Evolutionary conservation across 371 early-diverging fungal genomes (phyloP).

Genomic region (Circinella umbellata): DNA sequence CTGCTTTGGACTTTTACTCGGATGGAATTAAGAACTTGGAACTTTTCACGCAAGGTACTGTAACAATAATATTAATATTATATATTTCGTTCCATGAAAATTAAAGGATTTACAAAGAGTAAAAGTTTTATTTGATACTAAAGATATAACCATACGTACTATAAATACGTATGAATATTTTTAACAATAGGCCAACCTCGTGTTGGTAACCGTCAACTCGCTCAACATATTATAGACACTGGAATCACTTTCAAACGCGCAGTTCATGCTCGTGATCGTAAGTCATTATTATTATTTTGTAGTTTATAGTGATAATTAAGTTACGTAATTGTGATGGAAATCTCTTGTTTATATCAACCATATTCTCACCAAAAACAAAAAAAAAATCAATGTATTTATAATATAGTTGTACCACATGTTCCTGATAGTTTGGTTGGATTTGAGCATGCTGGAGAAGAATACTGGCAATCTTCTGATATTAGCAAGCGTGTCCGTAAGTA

Average conservation of each 20-base stretch:
- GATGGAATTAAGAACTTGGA: slow-evolving; percentile 5
- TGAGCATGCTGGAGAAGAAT: slow-evolving; percentile 28
- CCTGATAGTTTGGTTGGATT: slow-evolving; percentile 19
- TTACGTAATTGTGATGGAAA: neutral
- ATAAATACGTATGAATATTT: neutral
- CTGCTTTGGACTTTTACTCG: slow-evolving; percentile 26
- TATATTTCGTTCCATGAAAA: no score
- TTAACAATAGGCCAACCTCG: slow-evolving; percentile 22
- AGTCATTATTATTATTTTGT: neutral
- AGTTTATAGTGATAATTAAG: neutral
- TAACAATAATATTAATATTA: no score
- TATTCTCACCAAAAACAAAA: no score
- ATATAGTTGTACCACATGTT: slow-evolving; percentile 19
- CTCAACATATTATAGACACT: slow-evolving; percentile 24
- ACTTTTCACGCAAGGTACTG: slow-evolving; percentile 9
- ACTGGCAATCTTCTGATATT: slow-evolving; percentile 17
- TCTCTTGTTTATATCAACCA: no score
- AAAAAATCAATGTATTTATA: neutral
- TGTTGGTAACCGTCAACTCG: slow-evolving; percentile 25
- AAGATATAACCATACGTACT: no score
- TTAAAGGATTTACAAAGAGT: no score
- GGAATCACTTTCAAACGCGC: slow-evolving; percentile 18
- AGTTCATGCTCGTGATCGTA: slow-evolving; percentile 29
- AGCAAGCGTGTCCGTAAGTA: slow-evolving; percentile 13
- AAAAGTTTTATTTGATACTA: no score